Base-by-base conservation (phyloP, 306 rosid genomes). In the Sechiopsis laciniata region DNA sequence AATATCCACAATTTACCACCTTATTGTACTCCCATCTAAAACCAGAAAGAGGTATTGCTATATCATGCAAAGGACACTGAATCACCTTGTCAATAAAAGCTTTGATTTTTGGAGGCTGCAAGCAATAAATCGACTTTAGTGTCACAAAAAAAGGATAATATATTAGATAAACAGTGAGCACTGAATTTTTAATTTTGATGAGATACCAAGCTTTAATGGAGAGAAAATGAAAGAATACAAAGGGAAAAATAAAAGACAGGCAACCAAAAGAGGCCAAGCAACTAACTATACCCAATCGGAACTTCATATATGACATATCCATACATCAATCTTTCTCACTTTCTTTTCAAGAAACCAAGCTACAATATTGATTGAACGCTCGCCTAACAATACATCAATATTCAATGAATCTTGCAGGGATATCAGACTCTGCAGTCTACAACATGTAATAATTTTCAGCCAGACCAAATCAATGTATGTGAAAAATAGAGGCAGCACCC, bases 61-160 rank as follows among this genome's bases (percentile, higher is more conserved):
- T 93, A 84, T 93, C 98, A 72, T 89, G 96, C 80, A 88, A 85
- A 17, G 98, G 97, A 75, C 98, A 90, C 51, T 87, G 96, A 64
- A 88, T 90, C 85, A 93, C 98, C 80, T 90, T 87, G 72, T 93
- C 96, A 71, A 88, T 86, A 82, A 93, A 90, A 72, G 87, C 86
- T 84, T 93, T 90, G 82, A 90, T 88, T 78, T 88, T 90, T 59
- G 96, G 90, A 74, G 97, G 93, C 98, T 93, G 96, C 83, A 88
- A 78, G 45, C 77, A 77, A 78, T 24, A 46, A 78, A 78, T 74
- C 78, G 75, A 62, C 74, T 60, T 22, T 74, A 20, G 16, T 62
- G 37, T 0, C 19, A 52, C 13, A 42, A 69, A 20, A 12, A 45
- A 69, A 46, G n/a, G 50, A 16, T 22, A n/a, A 10, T 58, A 52